Evolutionary conservation across 371 early-diverging fungal genomes (phyloP).

Genomic region (Apophysomyces elegans): DNA sequence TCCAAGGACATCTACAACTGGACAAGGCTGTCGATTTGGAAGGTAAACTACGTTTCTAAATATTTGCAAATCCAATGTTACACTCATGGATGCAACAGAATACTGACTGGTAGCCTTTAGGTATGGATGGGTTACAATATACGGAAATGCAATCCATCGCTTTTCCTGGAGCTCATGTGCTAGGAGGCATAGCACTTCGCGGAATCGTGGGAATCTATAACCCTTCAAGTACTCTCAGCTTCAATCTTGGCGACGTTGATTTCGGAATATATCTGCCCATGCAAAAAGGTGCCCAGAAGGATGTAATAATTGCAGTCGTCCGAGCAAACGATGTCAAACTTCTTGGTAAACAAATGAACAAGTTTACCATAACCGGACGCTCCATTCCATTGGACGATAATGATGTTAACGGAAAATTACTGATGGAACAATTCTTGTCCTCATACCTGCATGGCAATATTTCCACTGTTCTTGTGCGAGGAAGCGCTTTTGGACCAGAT

Average conservation of each 20-base stretch:
- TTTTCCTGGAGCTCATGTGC: slow-evolving; percentile 43
- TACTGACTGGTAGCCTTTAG: slow-evolving; percentile 17
- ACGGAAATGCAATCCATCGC: slow-evolving; percentile 35
- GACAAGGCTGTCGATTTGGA: slow-evolving; percentile 37
- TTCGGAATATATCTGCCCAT: slow-evolving; percentile 48
- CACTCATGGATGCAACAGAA: not conserved
- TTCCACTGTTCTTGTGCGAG: slow-evolving; percentile 39
- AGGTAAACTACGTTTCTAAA: slow-evolving; percentile 27
- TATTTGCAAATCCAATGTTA: not conserved
- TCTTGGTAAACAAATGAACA: slow-evolving; percentile 39
- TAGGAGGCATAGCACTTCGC: slow-evolving; percentile 42
- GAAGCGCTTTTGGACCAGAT: slow-evolving; percentile 42
- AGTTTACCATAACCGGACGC: slow-evolving; percentile 46
- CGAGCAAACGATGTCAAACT: slow-evolving; percentile 41
- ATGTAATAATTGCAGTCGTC: slow-evolving; percentile 46
- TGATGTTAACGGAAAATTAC: slow-evolving; percentile 18
- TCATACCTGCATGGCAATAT: slow-evolving; percentile 46
- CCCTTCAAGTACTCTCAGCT: slow-evolving; percentile 46
- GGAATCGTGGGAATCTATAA: slow-evolving; percentile 48
- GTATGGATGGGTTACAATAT: slow-evolving; percentile 51
- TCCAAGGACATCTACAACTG: slow-evolving; percentile 19
- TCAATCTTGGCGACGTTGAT: slow-evolving; percentile 48
- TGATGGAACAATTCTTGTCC: slow-evolving; percentile 42
- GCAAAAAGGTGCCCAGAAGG: slow-evolving; percentile 20
- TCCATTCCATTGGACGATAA: slow-evolving; percentile 33